Base-by-base conservation (phyloP, 129 eudicot species). In the Dittrichia graveolens region DNA sequence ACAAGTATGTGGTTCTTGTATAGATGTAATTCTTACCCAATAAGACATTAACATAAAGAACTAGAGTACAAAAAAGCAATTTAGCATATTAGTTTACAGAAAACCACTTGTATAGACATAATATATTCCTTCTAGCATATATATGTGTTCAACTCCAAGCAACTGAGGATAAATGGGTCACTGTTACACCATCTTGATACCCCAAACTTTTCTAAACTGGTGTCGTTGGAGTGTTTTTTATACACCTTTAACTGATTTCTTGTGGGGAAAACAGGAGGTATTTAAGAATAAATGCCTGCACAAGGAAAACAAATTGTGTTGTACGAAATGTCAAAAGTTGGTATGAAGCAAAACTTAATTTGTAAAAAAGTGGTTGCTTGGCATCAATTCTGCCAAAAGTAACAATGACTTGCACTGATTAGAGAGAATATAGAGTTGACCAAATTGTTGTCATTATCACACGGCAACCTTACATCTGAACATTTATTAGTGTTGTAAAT, bases 241-340 rank as follows among this genome's bases (percentile, higher is more conserved):
- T 48, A 61, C 78, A 61, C 5, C 79, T 61, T 55, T 68, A 76
- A 63, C 83, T 71, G 75, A 71, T 35, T 35, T 85, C 95, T 75
- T 89, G 88, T 41, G 85, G 87, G 48, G 55, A 62, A 70, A 92
- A 92, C 37, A 92, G 71, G 61, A 92, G 95, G 65, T 85, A 81
- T 68, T 89, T 92, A 76, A 92, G 98, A 78, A 92, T 95, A 83
- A 92, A 89, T 71, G 96, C 98, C 98, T 89, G 90, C 86, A 85
- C 34, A 74, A 73, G 14, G 53, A 67, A 10, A 75, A 72, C 46
- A 61, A 16, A 55, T 16, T 53, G 58, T 44, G 40, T 18, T 44
- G 52, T 70, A 72, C 50, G 50, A 53, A 40, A 54, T 43, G 68
- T 67, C 54, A 44, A 40, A 48, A 59, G 15, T 24, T 60, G 37